These are phyloP conservation scores for Hemisphaericaspora nanyangensis DNA, from an alignment of 805 yeast genomes.

Conservation along the genomic window DNA sequence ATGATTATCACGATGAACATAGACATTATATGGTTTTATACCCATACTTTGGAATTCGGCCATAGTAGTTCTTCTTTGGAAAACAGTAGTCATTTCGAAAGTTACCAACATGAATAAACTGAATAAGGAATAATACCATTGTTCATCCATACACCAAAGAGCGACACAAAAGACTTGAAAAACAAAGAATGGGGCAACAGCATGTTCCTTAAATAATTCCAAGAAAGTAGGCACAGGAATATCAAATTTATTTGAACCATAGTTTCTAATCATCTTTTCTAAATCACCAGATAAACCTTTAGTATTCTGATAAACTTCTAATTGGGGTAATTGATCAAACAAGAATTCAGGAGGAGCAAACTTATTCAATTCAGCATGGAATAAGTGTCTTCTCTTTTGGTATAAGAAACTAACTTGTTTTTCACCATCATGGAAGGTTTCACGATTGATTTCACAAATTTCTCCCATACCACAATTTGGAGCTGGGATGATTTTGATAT, in stretches of 20 bases:
- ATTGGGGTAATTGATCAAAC: conserved; percentile 55
- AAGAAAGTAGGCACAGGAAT: conserved; percentile 90
- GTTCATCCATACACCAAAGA: conserved; percentile 92
- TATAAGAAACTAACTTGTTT: conserved; percentile 70
- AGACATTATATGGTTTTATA: conserved; percentile 80
- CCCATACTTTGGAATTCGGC: conserved; percentile 96
- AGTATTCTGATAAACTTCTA: conserved; percentile 52
- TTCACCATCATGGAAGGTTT: conserved; percentile 51
- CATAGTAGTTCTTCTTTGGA: conserved; percentile 93
- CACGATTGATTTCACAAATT: conserved; percentile 61
- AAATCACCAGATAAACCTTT: conserved; percentile 57
- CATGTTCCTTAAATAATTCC: conserved; percentile 94
- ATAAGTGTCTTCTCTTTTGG: conserved; percentile 89
- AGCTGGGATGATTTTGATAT: conserved; percentile 73
- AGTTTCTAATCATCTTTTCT: conserved; percentile 48
- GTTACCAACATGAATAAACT: conserved; percentile 88
- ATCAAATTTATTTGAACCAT: conserved; percentile 86
- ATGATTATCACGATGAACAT: conserved; percentile 61
- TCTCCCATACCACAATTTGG: conserved; percentile 85
- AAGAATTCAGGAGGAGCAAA: conserved; percentile 84
- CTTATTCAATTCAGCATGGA: conserved; percentile 45
- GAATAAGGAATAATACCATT: conserved; percentile 93
- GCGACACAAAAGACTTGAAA: conserved; percentile 96
- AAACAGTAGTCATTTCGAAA: conserved; percentile 92
- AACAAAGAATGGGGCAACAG: conserved; percentile 96